Conservation (phyloP, 2,329 filamentous ascomycete species). For the Periglandula ipomoeae region DNA sequence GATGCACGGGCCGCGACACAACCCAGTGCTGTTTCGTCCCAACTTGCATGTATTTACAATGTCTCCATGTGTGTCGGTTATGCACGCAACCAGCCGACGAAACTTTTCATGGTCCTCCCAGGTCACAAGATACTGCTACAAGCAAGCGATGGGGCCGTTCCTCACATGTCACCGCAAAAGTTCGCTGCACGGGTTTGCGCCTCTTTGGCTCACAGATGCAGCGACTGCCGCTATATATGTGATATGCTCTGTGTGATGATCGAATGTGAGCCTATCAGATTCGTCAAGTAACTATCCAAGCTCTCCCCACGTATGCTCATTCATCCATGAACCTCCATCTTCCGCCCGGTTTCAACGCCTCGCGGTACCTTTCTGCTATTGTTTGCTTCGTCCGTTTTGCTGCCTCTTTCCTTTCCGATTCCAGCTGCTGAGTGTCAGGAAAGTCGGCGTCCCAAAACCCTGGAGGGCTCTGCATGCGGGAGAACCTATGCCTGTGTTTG, state of each 20-base stretch:
- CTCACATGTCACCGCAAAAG: too few species aligned
- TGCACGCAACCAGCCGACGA: too few species aligned
- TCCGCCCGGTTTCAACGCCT: conserved; percentile 71
- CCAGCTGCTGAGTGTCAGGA: conserved; percentile 73
- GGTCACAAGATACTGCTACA: too few species aligned
- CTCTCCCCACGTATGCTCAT: conserved; percentile 22
- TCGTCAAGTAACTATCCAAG: background rate
- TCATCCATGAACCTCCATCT: conserved; percentile 80
- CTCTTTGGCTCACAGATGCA: too few species aligned
- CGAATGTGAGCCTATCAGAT: background rate
- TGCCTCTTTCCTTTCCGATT: conserved; percentile 55
- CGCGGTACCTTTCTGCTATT: conserved; percentile 65
- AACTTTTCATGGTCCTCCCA: too few species aligned
- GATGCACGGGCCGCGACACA: background rate
- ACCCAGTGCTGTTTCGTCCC: too few species aligned
- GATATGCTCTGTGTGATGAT: too few species aligned
- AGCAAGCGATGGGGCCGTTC: too few species aligned
- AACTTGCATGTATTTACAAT: too few species aligned
- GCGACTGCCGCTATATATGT: too few species aligned
- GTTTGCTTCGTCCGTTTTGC: conserved; percentile 52
- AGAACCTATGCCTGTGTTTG: conserved; percentile 67
- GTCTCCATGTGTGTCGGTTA: too few species aligned
- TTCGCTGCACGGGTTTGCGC: too few species aligned
- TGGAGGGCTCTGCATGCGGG: conserved; percentile 64
- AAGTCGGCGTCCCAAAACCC: conserved; percentile 91